These are phyloP conservation scores for Komagataella kurtzmanii DNA, from an alignment of 805 yeast species.

Conservation along the genomic window DNA sequence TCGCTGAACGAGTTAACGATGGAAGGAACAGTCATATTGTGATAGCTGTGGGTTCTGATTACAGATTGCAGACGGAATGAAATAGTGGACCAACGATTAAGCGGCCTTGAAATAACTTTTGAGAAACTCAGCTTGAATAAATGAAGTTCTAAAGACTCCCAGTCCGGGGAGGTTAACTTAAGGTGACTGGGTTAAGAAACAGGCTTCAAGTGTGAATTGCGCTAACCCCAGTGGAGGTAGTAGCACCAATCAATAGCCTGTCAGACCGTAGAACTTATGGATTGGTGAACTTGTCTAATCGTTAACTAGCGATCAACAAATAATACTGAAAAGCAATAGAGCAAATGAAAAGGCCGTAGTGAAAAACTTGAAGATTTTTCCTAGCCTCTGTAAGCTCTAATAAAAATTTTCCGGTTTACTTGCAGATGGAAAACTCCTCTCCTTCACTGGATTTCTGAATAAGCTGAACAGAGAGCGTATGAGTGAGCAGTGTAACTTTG, in stretches of 20 bases:
- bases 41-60: background rate
- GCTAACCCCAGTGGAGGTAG: background rate
- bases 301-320: background rate
- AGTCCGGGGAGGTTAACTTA: background rate
- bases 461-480: background rate
- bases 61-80: background rate
- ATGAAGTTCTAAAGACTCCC: background rate
- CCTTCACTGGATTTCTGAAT: background rate
- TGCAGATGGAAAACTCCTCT: background rate
- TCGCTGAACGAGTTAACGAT: background rate
- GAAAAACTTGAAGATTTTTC: background rate
- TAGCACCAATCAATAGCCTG: background rate
- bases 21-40: background rate
- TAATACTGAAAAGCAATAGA: background rate
- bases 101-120: background rate
- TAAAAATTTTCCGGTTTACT: background rate
- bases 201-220: background rate
- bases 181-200: background rate
- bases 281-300: background rate
- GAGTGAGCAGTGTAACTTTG: background rate
- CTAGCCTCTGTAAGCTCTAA: background rate
- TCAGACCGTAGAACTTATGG: background rate
- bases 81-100: background rate
- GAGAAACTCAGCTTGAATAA: background rate
- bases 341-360: background rate